Evolutionary conservation across 257 asterid genomes (phyloP).

Genomic region (Penstemon eatonii): DNA sequence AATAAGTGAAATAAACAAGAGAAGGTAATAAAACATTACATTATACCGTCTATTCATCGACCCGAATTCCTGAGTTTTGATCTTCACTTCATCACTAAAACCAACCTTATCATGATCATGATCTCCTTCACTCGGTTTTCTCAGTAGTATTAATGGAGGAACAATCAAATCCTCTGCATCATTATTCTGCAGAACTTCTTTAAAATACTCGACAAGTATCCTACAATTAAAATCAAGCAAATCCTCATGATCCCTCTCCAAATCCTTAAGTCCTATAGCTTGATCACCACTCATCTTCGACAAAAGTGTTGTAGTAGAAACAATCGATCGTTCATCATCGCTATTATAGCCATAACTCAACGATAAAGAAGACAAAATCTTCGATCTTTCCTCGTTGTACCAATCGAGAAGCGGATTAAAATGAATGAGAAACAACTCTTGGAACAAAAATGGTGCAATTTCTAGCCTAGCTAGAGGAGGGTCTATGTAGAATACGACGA

Average conservation of each 20-base stretch:
- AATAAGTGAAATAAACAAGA: not conserved
- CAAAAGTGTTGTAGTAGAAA: constrained; percentile 38
- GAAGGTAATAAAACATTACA: constrained; percentile 52
- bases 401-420: constrained; percentile 52
- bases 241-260: constrained; percentile 63
- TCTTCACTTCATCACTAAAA: constrained; percentile 28
- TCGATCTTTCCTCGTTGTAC: constrained; percentile 45
- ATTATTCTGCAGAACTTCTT: constrained; percentile 38
- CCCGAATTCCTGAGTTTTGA: constrained; percentile 37
- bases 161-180: constrained; percentile 23
- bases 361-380: constrained; percentile 32
- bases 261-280: constrained; percentile 45
- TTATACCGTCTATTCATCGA: constrained; percentile 70
- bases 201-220: constrained; percentile 49
- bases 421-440: constrained; percentile 60
- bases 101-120: not conserved
- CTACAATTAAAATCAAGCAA: constrained; percentile 62
- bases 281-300: constrained; percentile 61
- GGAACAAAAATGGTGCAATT: constrained; percentile 57
- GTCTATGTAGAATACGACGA: constrained; percentile 42
- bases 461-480: constrained; percentile 58
- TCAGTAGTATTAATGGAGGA: constrained; percentile 42
- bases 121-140: not conserved
- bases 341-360: constrained; percentile 27
- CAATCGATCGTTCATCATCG: constrained; percentile 38